Base-by-base conservation (phyloP, 2,329 filamentous ascomycete species). In the Apiospora pterosperma region DNA sequence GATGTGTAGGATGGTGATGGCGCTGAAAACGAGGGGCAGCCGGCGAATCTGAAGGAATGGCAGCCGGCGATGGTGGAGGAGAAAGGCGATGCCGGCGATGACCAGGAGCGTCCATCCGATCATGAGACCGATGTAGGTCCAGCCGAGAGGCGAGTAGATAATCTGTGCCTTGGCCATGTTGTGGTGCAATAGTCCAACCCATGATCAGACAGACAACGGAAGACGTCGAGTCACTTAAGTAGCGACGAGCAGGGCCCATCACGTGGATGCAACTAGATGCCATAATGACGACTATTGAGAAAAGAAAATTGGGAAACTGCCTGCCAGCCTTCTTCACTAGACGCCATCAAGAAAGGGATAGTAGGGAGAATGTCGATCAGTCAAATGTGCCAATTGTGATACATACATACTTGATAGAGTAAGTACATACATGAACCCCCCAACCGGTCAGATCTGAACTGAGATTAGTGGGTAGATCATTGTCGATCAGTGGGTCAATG, bases 1-100 rank as follows among this genome's bases (percentile, higher is more conserved):
- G 11, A 66, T 42, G 31, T 73, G 71, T 11, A 73, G 68, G 21
- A 69, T 63, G 12, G 66, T 39, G 25, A 76, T 67, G 44, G 72
- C 71, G 19, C 64, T 63, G 62, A 70, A 72, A n/a, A 72, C 69
- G 59, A 74, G 65, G 6, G 64, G 62, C 23, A 76, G 66, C 39
- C 68, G 69, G 39, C 75, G 73, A 31, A 77, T 71, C 60, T 82
- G 70, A 3, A 77, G 69, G 52, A 73, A 68, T 23, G 71, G 69
- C 11, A 70, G 64, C 16, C 70, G 59, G 28, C 75, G 72, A 58
- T 72, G 66, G 19, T 58, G 42, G 63, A 64, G 67, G 19, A 77
- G 69, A 34, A 68, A 68, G 36, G 58, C 36, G 55, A 76, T 65
- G 25, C 71, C 74, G 36, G 42, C 59, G 11, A 61, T 59, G 25